Evolutionary conservation across 2,329 filamentous ascomycete species (phyloP).

Genomic region (Aspergillus novoparasiticus): DNA sequence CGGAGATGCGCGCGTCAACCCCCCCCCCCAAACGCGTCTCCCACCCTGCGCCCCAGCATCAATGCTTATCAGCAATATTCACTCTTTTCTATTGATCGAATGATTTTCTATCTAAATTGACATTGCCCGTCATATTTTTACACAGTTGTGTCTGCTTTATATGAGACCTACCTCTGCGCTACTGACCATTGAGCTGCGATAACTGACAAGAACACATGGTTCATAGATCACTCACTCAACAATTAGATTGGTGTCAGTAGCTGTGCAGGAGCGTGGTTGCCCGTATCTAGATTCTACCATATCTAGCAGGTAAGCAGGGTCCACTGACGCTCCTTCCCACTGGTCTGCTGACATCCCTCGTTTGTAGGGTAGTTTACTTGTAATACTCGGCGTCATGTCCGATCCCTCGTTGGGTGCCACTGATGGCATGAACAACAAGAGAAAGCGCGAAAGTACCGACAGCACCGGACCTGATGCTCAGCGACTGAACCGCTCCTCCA

Average conservation of each 20-base stretch:
- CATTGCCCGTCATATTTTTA: neutral
- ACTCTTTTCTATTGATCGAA: neutral
- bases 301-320: neutral
- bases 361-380: conserved; percentile 7
- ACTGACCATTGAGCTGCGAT: neutral
- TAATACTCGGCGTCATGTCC: conserved; percentile 33
- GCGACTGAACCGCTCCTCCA: conserved; percentile 44
- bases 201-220: conserved; percentile 1
- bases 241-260: neutral
- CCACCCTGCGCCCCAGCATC: conserved; percentile 13
- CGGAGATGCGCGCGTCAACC: conserved; percentile 31
- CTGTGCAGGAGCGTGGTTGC: neutral
- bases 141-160: neutral
- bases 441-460: conserved; percentile 45
- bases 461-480: conserved; percentile 43
- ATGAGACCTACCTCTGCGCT: neutral
- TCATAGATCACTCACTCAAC: conserved; percentile 2
- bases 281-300: neutral
- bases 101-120: neutral
- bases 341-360: conserved; percentile 7
- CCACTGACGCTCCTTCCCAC: neutral
- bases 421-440: conserved; percentile 39
- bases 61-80: neutral
- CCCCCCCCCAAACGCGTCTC: conserved; percentile 28
- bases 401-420: conserved; percentile 40